Conservation (phyloP, 345 rosid species). For the Salix purpurea region DNA sequence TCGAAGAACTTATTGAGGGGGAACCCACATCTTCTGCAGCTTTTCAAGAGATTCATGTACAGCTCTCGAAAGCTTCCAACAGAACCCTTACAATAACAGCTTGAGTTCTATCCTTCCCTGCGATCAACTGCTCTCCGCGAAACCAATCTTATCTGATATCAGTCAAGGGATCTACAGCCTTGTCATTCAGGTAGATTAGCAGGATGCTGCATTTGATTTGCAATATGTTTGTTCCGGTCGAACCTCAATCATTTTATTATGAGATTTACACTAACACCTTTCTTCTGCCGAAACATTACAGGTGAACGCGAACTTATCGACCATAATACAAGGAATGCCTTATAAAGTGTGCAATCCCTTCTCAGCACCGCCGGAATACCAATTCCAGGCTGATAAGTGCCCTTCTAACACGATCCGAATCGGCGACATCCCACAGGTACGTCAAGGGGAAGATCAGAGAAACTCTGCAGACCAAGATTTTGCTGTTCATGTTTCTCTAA, state of each 20-base stretch:
- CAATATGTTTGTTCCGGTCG: background rate
- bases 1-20: background rate
- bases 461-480: background rate
- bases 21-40: slow-evolving; percentile 27
- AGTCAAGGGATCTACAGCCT: slow-evolving; percentile 47
- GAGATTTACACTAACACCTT: background rate
- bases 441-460: background rate
- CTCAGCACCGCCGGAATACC: slow-evolving; percentile 52
- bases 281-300: slow-evolving; percentile 13
- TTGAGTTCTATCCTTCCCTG: slow-evolving; percentile 69
- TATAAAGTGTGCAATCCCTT: slow-evolving; percentile 63
- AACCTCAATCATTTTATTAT: background rate
- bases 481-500: background rate
- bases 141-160: slow-evolving; percentile 39
- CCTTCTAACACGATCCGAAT: slow-evolving; percentile 44
- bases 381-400: slow-evolving; percentile 45
- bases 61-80: slow-evolving; percentile 52
- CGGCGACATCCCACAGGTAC: slow-evolving; percentile 55
- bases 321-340: slow-evolving; percentile 18
- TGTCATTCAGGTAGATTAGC: slow-evolving; percentile 38
- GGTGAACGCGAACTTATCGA: slow-evolving; percentile 59
- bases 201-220: background rate
- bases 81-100: slow-evolving; percentile 56
- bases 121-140: slow-evolving; percentile 46
- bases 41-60: slow-evolving; percentile 56